Base-by-base conservation (phyloP, 345 rosid species). In the Corchorus olitorius region DNA sequence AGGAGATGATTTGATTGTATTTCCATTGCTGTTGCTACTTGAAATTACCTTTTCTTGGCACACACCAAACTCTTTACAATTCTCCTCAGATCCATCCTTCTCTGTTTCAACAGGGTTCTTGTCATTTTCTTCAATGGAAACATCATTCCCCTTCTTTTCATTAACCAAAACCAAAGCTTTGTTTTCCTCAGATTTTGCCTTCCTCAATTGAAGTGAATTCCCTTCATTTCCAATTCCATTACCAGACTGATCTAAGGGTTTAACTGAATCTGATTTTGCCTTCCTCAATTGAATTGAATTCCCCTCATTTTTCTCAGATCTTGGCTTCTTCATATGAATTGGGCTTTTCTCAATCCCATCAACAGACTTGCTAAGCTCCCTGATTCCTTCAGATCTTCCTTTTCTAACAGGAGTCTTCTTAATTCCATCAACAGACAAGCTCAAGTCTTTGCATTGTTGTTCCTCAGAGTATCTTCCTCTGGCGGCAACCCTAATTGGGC, bases 1-100 rank as follows among this genome's bases (percentile, higher is more conserved):
- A 12, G 53, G 64, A 46, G 72, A 58, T 61, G 78, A 54, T 62
- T 82, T 75, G 68, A 34, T 35, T 6, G 46, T n/a, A 20, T 73
- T 77, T 70, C 15, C 76, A 55, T 78, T 70, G 61, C 74, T 52
- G 7, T 20, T 49, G 20, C 39, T 66, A 45, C 60, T 77, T 8
- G 89, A 72, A 73, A 89, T 82, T 39, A 65, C 76, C 52, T 64
- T 87, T 78, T 88, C 94, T 83, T 85, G 80, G 72, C 92, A 88
- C 4, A 87, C 87, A 75, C 81, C 86, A 50, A 89, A 80, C 70
- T 86, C 97, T 43, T 83, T 81, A 48, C 81, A 86, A 60, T 75
- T 69, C 68, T 83, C 85, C 15, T 86, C 92, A 60, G 85, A 86
- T 83, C 79, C 78, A 62, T 10, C 15, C 67, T 78, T 79, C 52